Percentiles rank a stretch among this genome's conserved stretches.
Evolutionary conservation across 1,139 yeast genomes (phyloP).

Genomic region (Nakaseomyces uthaithaninus): DNA sequence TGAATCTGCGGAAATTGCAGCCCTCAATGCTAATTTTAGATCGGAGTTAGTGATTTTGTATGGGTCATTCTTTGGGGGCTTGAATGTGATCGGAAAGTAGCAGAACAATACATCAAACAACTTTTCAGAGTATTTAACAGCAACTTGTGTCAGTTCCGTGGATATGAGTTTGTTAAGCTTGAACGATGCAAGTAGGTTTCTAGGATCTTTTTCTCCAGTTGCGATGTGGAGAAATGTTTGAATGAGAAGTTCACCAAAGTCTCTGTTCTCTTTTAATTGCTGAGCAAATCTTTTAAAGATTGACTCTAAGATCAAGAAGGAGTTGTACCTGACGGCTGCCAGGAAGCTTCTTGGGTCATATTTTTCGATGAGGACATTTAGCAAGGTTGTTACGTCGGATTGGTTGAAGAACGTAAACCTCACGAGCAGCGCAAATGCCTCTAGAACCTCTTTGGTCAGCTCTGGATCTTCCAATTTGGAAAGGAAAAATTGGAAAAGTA

Average conservation of each 20-base stretch:
- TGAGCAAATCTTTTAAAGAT: constrained; percentile 30
- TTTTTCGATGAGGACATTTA: constrained; percentile 37
- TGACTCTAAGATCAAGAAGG: constrained; percentile 45
- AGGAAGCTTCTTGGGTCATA: constrained; percentile 56
- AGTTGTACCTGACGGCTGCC: constrained; percentile 56
- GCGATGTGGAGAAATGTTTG: constrained; percentile 59
- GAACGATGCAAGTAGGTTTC: constrained; percentile 70
- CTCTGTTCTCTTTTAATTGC: constrained; percentile 11
- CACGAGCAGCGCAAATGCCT: constrained; percentile 48
- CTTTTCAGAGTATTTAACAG: constrained; percentile 42
- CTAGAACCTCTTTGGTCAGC: constrained; percentile 45
- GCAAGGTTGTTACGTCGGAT: constrained; percentile 33
- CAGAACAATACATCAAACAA: constrained; percentile 86
- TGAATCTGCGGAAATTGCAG: constrained; percentile 56
- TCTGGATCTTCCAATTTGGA: constrained; percentile 61
- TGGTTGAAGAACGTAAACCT: constrained; percentile 40
- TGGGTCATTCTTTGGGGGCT: constrained; percentile 88
- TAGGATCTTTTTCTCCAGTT: constrained; percentile 89
- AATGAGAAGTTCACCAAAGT: constrained; percentile 39
- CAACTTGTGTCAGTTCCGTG: constrained; percentile 36
- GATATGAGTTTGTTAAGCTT: constrained; percentile 47
- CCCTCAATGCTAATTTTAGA: constrained; percentile 49
- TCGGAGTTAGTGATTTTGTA: constrained; percentile 72
- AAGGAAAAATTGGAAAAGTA: constrained; percentile 54
- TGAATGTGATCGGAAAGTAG: constrained; percentile 92